These are phyloP conservation scores for Curvularia lunata DNA, from an alignment of 2,329 filamentous ascomycete genomes.

Conservation along the genomic window DNA sequence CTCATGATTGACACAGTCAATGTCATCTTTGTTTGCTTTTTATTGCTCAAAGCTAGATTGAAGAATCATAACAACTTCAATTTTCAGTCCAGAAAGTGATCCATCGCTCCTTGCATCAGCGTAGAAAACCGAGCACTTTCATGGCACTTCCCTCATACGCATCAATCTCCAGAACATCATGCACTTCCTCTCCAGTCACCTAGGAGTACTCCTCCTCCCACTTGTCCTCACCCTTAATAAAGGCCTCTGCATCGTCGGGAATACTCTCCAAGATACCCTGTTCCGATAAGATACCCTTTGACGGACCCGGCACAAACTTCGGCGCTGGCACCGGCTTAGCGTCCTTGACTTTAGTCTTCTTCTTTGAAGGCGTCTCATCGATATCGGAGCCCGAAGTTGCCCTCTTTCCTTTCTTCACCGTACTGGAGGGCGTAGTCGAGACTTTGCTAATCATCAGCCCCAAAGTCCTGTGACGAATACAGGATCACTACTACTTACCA, in stretches of 20 bases:
- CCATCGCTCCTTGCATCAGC: not conserved
- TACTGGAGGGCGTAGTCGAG: conserved; percentile 6
- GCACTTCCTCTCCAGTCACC: not conserved
- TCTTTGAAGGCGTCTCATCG: conserved; percentile 11
- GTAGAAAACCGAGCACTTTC: not conserved
- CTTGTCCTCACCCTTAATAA: conserved; percentile 21
- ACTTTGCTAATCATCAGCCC: not conserved
- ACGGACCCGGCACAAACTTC: conserved; percentile 17
- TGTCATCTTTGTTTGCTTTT: not conserved
- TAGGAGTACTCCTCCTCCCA: conserved; percentile 16
- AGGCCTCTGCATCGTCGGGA: conserved; percentile 18
- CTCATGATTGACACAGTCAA: no score
- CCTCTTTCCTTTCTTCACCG: conserved; percentile 17
- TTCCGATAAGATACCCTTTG: not conserved
- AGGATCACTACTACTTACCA: conserved; percentile 20
- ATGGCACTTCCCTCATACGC: not conserved
- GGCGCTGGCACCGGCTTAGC: conserved; percentile 18
- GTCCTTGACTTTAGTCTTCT: conserved; percentile 17
- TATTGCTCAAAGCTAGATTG: not conserved
- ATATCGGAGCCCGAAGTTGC: conserved; percentile 10
- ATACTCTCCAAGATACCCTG: conserved; percentile 9
- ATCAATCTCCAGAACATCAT: not conserved
- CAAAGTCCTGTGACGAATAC: not conserved
- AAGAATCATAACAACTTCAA: not conserved
- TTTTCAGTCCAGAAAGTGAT: no score